Evolutionary conservation across 768 basidiomycete genomes (phyloP), one percentile per base, ranked within the genome.

Genomic region (Coprinellus micaceus): DNA sequence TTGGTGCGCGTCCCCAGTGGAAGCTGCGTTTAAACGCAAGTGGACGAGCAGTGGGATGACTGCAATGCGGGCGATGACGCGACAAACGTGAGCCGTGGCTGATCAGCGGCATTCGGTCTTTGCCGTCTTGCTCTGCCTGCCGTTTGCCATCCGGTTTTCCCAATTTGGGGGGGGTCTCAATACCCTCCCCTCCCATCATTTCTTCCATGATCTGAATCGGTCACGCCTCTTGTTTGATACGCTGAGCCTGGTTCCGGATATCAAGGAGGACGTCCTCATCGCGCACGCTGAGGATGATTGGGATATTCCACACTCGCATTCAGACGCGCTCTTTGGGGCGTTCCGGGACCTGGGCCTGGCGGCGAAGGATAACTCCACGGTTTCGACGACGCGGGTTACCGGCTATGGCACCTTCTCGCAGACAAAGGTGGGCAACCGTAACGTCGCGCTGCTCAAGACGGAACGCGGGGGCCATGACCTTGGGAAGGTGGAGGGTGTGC

Each of bases 271-370:
- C 9, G 78, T 89, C 6, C 73, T 93, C 36, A 78, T 94, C 59
- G 83, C 80, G 0, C 92, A 94, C 67, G 83, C 88, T 73, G 76
- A 78, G 58, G 77, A 92, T 66, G 92, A 94, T 69, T 75, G 72
- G 61, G 85, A 89, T 47, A 91, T 94, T 46, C 85, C 86, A 0
- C 76, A 82, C 60, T 73, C 78, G 0, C 91, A 94, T 66, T 85
- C 91, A 0, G 74, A 77, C 13, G 69, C 74, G 0, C 79, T 94
- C 22, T 91, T 91, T 69, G 78, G 88, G 26, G 73, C 80, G 0
- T 81, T 92, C 55, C 66, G 90, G 64, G 67, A 75, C 10, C 69
- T 73, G 33, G 59, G 63, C 36, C 75, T 80, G 43, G 69, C 63
- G 9, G 66, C 66, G 2, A 66, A 59, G 22, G 77, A 81, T 15